phyloP scores from a whole-genome alignment of 2,329 filamentous ascomycete species.

The Aspergillus uvarum region DNA sequence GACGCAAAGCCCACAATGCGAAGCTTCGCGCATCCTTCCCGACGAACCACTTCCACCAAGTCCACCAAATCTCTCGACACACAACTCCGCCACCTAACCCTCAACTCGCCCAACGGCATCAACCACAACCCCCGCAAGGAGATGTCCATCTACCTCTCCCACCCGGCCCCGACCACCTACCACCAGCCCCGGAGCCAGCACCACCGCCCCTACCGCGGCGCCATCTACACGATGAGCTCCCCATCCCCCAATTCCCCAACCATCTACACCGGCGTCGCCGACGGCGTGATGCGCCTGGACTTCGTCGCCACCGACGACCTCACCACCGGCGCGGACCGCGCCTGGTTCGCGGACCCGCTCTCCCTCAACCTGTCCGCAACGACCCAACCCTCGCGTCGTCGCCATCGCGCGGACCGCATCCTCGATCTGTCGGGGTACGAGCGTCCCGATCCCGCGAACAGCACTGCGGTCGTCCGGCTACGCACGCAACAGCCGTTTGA shows the following conservation, averaged over 20 bases:
- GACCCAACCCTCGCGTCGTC: not conserved
- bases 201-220: constrained; percentile 40
- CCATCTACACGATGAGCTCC: constrained; percentile 47
- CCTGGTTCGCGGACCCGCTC: constrained; percentile 38
- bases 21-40: not conserved
- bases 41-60: not conserved
- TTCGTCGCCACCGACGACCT: constrained; percentile 47
- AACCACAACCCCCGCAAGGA: constrained; percentile 28
- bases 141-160: constrained; percentile 46
- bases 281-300: constrained; percentile 45
- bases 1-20: constrained; percentile 20
- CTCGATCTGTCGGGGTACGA: constrained; percentile 47
- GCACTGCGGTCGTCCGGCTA: constrained; percentile 33
- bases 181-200: constrained; percentile 17
- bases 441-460: constrained; percentile 37
- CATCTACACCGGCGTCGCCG: constrained; percentile 46
- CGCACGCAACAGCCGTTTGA: constrained; percentile 36
- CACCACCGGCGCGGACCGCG: constrained; percentile 24
- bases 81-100: not conserved
- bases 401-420: constrained; percentile 17
- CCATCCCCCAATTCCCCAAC: constrained; percentile 47
- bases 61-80: not conserved
- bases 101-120: not conserved
- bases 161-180: constrained; percentile 21
- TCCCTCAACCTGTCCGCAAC: constrained; percentile 25